Evolutionary conservation across 495 filamentous ascomycete species (phyloP).

Genomic region (Pyrenopolyporus hunteri): DNA sequence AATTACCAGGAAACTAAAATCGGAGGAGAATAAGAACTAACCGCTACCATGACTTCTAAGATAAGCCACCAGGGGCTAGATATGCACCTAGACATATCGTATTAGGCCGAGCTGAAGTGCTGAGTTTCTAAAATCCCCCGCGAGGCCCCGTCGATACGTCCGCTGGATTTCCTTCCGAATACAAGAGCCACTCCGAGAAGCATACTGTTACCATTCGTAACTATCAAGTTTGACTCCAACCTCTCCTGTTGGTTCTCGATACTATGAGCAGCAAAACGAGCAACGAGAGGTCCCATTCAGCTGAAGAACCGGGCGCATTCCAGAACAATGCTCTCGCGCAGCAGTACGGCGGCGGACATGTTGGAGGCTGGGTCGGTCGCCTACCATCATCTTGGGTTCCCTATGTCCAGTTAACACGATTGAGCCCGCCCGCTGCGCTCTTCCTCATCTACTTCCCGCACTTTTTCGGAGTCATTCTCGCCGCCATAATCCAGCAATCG

Average conservation of each 20-base stretch:
- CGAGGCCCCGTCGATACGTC: no score
- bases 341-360: constrained; percentile 43
- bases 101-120: no score
- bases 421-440: constrained; percentile 45
- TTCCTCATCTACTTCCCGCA: constrained; percentile 50
- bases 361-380: constrained; percentile 39
- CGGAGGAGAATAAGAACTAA: no score
- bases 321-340: constrained; percentile 33
- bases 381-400: constrained; percentile 45
- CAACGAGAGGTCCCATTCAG: constrained; percentile 19
- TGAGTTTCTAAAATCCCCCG: no score
- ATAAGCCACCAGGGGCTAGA: no score
- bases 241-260: background rate
- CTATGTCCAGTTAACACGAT: constrained; percentile 46
- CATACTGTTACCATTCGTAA: background rate
- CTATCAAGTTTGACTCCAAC: background rate
- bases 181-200: background rate
- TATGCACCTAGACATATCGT: no score
- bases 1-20: no score
- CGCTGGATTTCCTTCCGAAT: no score
- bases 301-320: constrained; percentile 21
- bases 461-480: constrained; percentile 48
- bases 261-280: constrained; percentile 22
- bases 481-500: constrained; percentile 39
- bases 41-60: no score